A percentile compares a stretch with the other conserved stretches of the same genome.
Conservation (phyloP, 805 yeast genomes). For the Pichia gijzeniarum region DNA sequence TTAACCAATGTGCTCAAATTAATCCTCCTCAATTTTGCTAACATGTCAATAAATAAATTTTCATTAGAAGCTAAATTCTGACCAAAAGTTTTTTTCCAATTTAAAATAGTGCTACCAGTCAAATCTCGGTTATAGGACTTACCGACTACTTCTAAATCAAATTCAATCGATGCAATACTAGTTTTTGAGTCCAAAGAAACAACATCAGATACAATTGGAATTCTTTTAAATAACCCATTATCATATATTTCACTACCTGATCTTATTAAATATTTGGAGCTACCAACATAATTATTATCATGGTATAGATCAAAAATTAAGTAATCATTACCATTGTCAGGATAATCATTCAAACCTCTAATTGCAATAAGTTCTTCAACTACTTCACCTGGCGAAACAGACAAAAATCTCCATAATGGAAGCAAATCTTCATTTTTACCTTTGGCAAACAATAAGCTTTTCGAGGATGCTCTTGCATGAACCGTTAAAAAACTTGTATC, state of each 20-base stretch:
- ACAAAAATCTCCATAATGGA: conserved; percentile 61
- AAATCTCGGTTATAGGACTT: conserved; percentile 53
- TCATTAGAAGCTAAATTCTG: conserved; percentile 33
- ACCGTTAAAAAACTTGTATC: conserved; percentile 44
- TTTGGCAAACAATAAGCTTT: conserved; percentile 50
- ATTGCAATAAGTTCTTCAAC: conserved; percentile 67
- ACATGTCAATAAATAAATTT: conserved; percentile 40
- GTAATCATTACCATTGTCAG: conserved; percentile 44
- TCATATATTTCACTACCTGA: conserved; percentile 24
- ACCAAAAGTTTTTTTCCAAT: conserved; percentile 45
- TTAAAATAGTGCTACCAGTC: conserved; percentile 46
- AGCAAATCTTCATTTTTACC: conserved; percentile 55
- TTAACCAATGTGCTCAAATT: conserved; percentile 50
- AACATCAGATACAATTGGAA: conserved; percentile 39
- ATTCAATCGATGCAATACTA: conserved; percentile 36
- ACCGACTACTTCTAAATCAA: conserved; percentile 64
- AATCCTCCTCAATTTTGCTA: conserved; percentile 46
- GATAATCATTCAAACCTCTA: conserved; percentile 38
- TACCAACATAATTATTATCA: conserved; percentile 59
- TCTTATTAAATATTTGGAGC: conserved; percentile 41
- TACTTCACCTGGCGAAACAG: conserved; percentile 64
- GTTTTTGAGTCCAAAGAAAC: conserved; percentile 36
- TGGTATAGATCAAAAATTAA: conserved; percentile 50
- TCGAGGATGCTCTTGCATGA: conserved; percentile 46
- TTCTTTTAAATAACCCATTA: conserved; percentile 31